Evolutionary conservation across 768 basidiomycete genomes (phyloP).

Genomic region (Aureoboletus auriporus): DNA sequence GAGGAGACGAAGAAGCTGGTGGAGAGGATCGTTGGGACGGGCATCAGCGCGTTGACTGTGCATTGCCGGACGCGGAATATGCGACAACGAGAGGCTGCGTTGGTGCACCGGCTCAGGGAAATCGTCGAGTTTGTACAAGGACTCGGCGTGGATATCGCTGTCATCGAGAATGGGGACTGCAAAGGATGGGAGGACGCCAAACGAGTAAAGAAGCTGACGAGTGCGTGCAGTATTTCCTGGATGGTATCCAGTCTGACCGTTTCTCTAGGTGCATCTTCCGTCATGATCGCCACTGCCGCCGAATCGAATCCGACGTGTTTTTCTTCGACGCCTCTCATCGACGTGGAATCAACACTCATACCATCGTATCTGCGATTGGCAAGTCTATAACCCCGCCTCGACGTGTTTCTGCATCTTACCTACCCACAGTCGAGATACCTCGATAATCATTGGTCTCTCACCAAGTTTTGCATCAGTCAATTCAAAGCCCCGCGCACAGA

Average conservation of each 20-base stretch:
- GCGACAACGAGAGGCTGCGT: slow-evolving; percentile 77
- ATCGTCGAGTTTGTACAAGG: slow-evolving; percentile 82
- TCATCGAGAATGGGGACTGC: slow-evolving; percentile 95
- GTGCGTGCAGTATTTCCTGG: slow-evolving; percentile 34
- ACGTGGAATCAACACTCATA: slow-evolving; percentile 65
- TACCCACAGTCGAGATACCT: slow-evolving; percentile 61
- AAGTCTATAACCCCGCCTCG: slow-evolving; percentile 5
- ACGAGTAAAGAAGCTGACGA: slow-evolving; percentile 69
- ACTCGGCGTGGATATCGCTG: slow-evolving; percentile 74
- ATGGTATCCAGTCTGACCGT: neutral
- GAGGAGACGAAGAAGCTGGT: slow-evolving; percentile 90
- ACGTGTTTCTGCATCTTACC: slow-evolving; percentile 2
- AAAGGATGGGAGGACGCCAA: slow-evolving; percentile 73
- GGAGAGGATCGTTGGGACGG: slow-evolving; percentile 80
- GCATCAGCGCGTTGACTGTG: slow-evolving; percentile 85
- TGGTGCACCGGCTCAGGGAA: slow-evolving; percentile 73
- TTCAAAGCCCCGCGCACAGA: slow-evolving; percentile 66
- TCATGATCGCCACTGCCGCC: slow-evolving; percentile 96
- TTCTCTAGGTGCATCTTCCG: slow-evolving; percentile 68
- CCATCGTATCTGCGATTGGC: slow-evolving; percentile 76
- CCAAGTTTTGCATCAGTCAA: slow-evolving; percentile 83
- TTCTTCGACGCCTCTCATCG: slow-evolving; percentile 58
- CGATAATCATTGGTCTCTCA: slow-evolving; percentile 75
- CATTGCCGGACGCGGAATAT: slow-evolving; percentile 94
- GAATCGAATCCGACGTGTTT: slow-evolving; percentile 93